These are phyloP conservation scores for Penicillium angulare DNA, from an alignment of 495 filamentous ascomycete species.

Conservation along the genomic window DNA sequence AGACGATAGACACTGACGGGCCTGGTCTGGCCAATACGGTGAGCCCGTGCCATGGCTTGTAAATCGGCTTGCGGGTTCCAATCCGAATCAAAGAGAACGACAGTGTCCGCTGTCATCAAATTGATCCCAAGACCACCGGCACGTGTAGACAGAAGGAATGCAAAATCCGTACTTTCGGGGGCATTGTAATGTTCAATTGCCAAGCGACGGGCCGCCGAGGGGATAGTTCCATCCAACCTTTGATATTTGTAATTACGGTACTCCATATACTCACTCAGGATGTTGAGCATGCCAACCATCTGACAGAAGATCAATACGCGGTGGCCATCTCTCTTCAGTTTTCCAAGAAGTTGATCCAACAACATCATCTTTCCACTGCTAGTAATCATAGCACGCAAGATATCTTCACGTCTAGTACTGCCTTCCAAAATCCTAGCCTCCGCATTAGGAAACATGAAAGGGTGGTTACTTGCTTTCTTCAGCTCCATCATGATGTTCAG, in stretches of 20 bases:
- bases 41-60: constrained; percentile 96
- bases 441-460: constrained; percentile 93
- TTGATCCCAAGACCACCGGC: constrained; percentile 98
- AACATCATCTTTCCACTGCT: constrained; percentile 99
- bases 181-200: constrained; percentile 99
- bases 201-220: constrained; percentile 75
- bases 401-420: constrained; percentile 76
- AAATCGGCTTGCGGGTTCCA: constrained; percentile 99
- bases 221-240: constrained; percentile 91
- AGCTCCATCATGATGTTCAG: constrained; percentile 99
- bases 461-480: constrained; percentile 98
- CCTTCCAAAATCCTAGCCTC: constrained; percentile 82
- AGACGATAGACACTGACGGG: constrained; percentile 94
- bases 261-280: constrained; percentile 88
- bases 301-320: constrained; percentile 98
- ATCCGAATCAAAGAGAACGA: constrained; percentile 97
- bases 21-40: constrained; percentile 94
- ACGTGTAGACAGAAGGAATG: constrained; percentile 91
- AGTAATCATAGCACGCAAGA: constrained; percentile 84
- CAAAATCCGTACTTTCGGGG: constrained; percentile 89
- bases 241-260: constrained; percentile 89
- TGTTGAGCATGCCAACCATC: constrained; percentile 99
- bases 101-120: constrained; percentile 96
- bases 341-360: constrained; percentile 86
- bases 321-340: constrained; percentile 87